Base-by-base conservation (phyloP, 257 asterid species). In the Craterostigma plantagineum region DNA sequence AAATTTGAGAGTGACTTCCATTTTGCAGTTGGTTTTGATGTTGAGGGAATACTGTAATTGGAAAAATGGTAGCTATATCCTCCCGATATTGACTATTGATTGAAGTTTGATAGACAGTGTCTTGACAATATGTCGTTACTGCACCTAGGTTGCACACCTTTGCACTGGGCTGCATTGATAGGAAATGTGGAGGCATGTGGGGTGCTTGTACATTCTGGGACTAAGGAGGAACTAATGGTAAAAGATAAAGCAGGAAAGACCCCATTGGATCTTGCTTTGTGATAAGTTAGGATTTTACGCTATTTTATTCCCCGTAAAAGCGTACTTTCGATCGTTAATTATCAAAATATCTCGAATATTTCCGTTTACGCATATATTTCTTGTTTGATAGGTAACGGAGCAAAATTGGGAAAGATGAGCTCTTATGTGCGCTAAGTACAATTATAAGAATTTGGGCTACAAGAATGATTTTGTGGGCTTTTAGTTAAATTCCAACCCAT, bases 151-250 rank as follows among this genome's bases (percentile, higher is more conserved):
- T 79, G 95, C 64, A 79, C 99, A 45, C 99, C 99, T 52, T 63
- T 90, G 60, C 99, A 90, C 55, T 90, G 99, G 99, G 94, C 95
- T 58, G 92, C 92, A 42, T 54, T 83, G 66, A 77, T 79, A 59
- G 99, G 95, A 62, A 61, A 80, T 46, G 56, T 68, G 54, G 99
- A 90, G 72, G 94, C 95, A 40, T 83, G 94, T 66, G 72, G 78
- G 52, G 73, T 90, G 62, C 93, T 90, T 56, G 84, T 76, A 38
- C 93, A 83, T 57, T 70, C 99, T 38, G 99, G 95, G 53, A 64
- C 92, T 13, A 90, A 79, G 72, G 75, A 68, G 60, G 95, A 77
- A 50, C 47, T 83, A 37, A 33, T 48, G 59, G 60, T 79, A 33
- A 71, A 70, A 73, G 94, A 90, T 60, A 90, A 70, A 45, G 83